Evolutionary conservation across 495 filamentous ascomycete genomes (phyloP), one percentile per base, ranked within the genome.

Genomic region (Hypoxylon lienhwacheense): DNA sequence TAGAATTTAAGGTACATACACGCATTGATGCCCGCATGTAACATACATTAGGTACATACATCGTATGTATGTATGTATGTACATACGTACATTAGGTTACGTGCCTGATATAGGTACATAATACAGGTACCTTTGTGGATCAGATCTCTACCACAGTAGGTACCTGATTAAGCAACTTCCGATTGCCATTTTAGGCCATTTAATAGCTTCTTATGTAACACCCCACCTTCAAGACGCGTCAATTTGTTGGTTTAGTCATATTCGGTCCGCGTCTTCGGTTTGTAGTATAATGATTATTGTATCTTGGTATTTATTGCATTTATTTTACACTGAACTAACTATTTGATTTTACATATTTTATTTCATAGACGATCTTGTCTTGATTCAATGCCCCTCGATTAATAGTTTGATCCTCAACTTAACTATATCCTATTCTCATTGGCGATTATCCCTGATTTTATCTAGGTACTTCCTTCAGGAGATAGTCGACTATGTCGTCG

Each of bases 401-500:
- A n/a, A n/a, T n/a, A n/a, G 4, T 34, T 12, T 12, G 12, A 34
- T 10, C 31, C n/a, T 34, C 12, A 4, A 34, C 31, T 14, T 33
- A n/a, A n/a, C n/a, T n/a, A n/a, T n/a, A n/a, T n/a, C n/a, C n/a
- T n/a, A n/a, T n/a, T n/a, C n/a, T n/a, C n/a, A n/a, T n/a, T n/a
- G n/a, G n/a, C n/a, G n/a, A n/a, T n/a, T n/a, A n/a, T n/a, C n/a
- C n/a, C n/a, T n/a, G n/a, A 33, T 35, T 35, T 35, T 14, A 35
- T 35, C 32, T 14, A 14, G 10, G 14, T 35, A 35, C 5, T 7
- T 14, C 25, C 17, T 14, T 6, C 25, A 8, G 14, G 22, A 15
- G 7, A 14, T 7, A 3, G 45, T 39, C 56, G 47, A 45, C 29
- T 24, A 65, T 65, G 59, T 36, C 57, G 16, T 56, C 55, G 17